These are phyloP conservation scores for Citrullus mucosospermus DNA, from an alignment of 306 rosid genomes.

Conservation along the genomic window DNA sequence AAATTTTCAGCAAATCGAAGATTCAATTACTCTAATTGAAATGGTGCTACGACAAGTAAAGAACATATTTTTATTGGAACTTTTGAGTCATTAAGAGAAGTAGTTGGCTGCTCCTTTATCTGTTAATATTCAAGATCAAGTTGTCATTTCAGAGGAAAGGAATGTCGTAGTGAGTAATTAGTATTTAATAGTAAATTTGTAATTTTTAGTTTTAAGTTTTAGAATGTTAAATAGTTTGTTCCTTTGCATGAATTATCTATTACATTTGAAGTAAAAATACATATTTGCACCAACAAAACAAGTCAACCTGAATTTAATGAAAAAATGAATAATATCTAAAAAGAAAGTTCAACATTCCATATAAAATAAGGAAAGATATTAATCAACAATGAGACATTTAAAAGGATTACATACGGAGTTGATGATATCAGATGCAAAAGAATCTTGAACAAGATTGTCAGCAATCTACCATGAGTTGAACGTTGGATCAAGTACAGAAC, in stretches of 20 bases:
- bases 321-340: not conserved
- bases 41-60: not conserved
- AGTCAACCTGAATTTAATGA: not conserved
- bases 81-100: not conserved
- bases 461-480: conserved; percentile 61
- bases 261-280: not conserved
- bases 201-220: not conserved
- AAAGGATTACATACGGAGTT: conserved; percentile 59
- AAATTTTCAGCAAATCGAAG: not conserved
- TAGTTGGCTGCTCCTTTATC: not conserved
- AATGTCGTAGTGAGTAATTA: not conserved
- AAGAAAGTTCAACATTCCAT: not conserved
- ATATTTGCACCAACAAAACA: not conserved
- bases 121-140: not conserved
- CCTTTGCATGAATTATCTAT: not conserved
- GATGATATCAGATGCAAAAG: conserved; percentile 65
- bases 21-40: not conserved
- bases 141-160: not conserved
- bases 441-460: conserved; percentile 74
- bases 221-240: not conserved
- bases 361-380: not conserved
- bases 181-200: not conserved
- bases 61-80: not conserved
- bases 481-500: conserved; percentile 54
- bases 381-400: not conserved